Base-by-base conservation (phyloP, 257 asterid genomes). In the Fraxinus cuspidata region DNA sequence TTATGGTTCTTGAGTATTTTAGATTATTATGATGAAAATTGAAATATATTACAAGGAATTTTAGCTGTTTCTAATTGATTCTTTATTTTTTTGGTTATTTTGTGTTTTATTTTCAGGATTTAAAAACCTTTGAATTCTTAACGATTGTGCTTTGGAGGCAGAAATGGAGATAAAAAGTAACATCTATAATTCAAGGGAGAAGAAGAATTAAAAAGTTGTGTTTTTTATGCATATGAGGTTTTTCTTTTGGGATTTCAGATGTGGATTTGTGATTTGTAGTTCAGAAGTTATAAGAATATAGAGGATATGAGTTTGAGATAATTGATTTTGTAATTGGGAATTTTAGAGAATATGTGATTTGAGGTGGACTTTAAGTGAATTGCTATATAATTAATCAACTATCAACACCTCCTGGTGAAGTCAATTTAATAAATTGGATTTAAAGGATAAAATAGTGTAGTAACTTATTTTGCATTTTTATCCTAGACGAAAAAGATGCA, bases 401-500 rank as follows among this genome's bases (percentile, higher is more conserved):
- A 21, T 66, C 72, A 35, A 18, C 40, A 5, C 29, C 38, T 76
- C 53, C 3, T 15, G 38, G 56, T 34, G 16, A 74, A 67, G 21
- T 19, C 74, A 35, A 23, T 38, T 74, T 37, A 72, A 42, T 40
- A 7, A 70, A 18, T 60, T 60, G 29, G 23, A 35, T 32, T 71
- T 38, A 73, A 68, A 35, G 67, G 27, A 72, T 4, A 71, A 11
- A 21, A 18, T 31, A 38, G 51, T 68, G 72, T 32, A 49, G 72
- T 65, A 58, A 49, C 29, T 78, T 16, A 4, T 29, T 25, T 51
- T 21, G 12, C 34, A 38, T 28, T 56, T 68, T 79, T 68, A 53
- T 23, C 71, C 56, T 49, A 19, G 40, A 37, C 6, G 1, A 25
- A 38, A 28, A 72, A 66, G 79, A 90, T 90, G 93, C 95, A 90